Evolutionary conservation across 2,329 filamentous ascomycete species (phyloP).

Genomic region (Passalora sequoiae): DNA sequence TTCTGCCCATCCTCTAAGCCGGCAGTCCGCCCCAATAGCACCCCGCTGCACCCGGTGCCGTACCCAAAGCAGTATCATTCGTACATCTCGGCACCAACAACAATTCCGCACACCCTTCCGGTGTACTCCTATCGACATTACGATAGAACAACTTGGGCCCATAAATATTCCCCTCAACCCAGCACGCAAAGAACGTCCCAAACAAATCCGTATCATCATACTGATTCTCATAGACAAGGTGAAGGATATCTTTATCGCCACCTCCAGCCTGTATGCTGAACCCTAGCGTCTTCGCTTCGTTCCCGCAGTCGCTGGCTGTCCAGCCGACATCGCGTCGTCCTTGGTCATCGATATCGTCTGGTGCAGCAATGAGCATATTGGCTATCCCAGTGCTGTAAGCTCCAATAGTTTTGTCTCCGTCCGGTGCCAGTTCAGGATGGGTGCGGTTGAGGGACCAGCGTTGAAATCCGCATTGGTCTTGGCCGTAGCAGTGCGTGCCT

Average conservation of each 20-base stretch:
- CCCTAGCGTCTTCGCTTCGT: slow-evolving; percentile 1
- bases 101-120: slow-evolving; percentile 11
- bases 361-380: slow-evolving; percentile 6
- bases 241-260: slow-evolving; percentile 4
- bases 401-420: slow-evolving; percentile 8
- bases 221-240: slow-evolving; percentile 8
- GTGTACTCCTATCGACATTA: slow-evolving; percentile 4
- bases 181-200: slow-evolving; percentile 10
- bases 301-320: slow-evolving; percentile 1
- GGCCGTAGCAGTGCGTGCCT: slow-evolving; percentile 4
- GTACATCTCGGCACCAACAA: slow-evolving; percentile 11
- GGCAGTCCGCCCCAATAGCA: slow-evolving; percentile 3
- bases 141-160: slow-evolving; percentile 9
- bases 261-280: slow-evolving; percentile 1
- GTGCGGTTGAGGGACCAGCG: slow-evolving; percentile 10
- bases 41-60: neutral
- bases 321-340: slow-evolving; percentile 8
- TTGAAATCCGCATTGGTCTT: slow-evolving; percentile 9
- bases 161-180: slow-evolving; percentile 6
- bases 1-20: neutral
- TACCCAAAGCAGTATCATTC: neutral
- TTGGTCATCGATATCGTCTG: slow-evolving; percentile 5
- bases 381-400: neutral
- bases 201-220: slow-evolving; percentile 4
- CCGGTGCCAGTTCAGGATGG: slow-evolving; percentile 3